phyloP scores from a whole-genome alignment of 257 asterid genomes.

The Gentiana dahurica region DNA sequence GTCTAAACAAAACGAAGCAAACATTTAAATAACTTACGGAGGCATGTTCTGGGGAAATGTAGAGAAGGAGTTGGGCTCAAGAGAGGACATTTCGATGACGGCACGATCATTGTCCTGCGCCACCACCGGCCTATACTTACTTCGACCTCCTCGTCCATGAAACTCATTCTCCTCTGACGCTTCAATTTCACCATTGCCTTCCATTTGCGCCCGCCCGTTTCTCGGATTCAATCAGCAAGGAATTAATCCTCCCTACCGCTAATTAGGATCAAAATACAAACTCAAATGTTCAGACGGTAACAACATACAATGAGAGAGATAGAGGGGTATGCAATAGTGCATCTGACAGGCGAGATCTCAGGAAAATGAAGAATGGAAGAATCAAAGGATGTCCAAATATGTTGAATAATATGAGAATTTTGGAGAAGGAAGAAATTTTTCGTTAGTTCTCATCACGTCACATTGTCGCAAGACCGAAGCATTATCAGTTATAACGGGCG shows the following conservation, averaged over 20 bases:
- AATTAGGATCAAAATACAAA: not conserved
- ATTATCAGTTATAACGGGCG: no score
- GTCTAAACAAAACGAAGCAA: not conserved
- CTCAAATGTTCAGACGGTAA: not conserved
- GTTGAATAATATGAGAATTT: no score
- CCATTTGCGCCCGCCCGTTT: slow-evolving; percentile 11
- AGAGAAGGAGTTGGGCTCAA: slow-evolving; percentile 22
- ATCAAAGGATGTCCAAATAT: no score
- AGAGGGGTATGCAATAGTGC: not conserved
- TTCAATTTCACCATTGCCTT: slow-evolving; percentile 20
- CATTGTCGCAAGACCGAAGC: no score
- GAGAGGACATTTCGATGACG: slow-evolving; percentile 27
- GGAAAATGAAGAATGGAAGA: no score
- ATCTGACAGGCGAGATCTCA: slow-evolving; percentile 1
- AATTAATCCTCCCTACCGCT: no score
- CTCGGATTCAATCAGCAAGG: slow-evolving; percentile 1
- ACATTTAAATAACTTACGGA: slow-evolving; percentile 11
- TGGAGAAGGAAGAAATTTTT: no score
- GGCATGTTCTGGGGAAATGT: slow-evolving; percentile 12
- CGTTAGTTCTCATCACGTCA: no score
- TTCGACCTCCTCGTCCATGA: slow-evolving; percentile 16
- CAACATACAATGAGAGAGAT: not conserved
- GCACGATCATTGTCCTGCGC: slow-evolving; percentile 35
- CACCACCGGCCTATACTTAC: slow-evolving; percentile 22
- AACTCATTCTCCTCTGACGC: slow-evolving; percentile 20